A percentile compares a stretch with the other conserved stretches of the same genome.
Conservation (phyloP, 2,329 filamentous ascomycete genomes). For the Zymoseptoria ardabiliae region DNA sequence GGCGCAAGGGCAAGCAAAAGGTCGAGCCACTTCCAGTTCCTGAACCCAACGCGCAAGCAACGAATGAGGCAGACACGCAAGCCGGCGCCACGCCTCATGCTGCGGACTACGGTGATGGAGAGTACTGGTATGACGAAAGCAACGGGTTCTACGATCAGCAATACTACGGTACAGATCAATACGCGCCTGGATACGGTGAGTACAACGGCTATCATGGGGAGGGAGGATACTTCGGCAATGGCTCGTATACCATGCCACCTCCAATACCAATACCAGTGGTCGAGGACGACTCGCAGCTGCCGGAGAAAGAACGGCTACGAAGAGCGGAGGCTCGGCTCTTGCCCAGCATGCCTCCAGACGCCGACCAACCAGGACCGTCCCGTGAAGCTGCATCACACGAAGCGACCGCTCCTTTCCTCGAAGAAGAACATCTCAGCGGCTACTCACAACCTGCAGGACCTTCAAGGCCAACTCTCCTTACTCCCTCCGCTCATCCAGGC, state of each 20-base stretch:
- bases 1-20: conserved; percentile 41
- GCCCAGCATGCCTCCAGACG: conserved; percentile 65
- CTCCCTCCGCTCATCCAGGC: conserved; percentile 11
- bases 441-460: conserved; percentile 5
- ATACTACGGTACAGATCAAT: conserved; percentile 7
- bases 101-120: neutral
- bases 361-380: conserved; percentile 22
- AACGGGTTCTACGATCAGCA: conserved; percentile 19
- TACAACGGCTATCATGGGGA: conserved; percentile 10
- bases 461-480: conserved; percentile 16
- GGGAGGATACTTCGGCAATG: conserved; percentile 10
- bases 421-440: conserved; percentile 15
- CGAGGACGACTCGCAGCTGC: conserved; percentile 53
- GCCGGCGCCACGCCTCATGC: conserved; percentile 3
- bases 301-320: conserved; percentile 75
- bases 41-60: neutral
- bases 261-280: conserved; percentile 47
- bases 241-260: conserved; percentile 7
- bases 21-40: conserved; percentile 19
- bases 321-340: conserved; percentile 71
- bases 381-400: conserved; percentile 20
- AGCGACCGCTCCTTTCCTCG: conserved; percentile 29
- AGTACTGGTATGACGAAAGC: conserved; percentile 17
- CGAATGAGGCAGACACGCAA: conserved; percentile 4
- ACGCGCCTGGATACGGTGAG: conserved; percentile 5